These are phyloP conservation scores for Botrytis galanthina DNA, from an alignment of 2,329 filamentous ascomycete species.

Conservation along the genomic window DNA sequence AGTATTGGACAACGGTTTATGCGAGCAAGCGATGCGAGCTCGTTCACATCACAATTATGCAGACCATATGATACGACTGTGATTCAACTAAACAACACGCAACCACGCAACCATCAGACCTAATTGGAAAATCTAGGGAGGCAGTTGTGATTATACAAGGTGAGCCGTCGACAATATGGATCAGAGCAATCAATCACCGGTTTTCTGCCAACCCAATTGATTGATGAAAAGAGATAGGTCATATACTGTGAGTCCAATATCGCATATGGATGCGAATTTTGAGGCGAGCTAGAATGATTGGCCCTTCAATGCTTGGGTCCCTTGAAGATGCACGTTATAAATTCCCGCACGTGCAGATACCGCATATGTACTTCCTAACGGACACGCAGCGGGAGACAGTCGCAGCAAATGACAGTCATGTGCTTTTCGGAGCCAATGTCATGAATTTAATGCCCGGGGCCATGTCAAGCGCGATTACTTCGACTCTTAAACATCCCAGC, in stretches of 20 bases:
- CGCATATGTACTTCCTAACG: constrained; percentile 26
- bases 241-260: constrained; percentile 6
- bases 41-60: constrained; percentile 16
- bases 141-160: neutral
- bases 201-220: constrained; percentile 3
- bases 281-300: constrained; percentile 25
- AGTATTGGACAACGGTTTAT: constrained; percentile 11
- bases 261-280: constrained; percentile 24
- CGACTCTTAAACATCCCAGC: neutral
- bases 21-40: constrained; percentile 15
- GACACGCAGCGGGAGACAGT: constrained; percentile 27
- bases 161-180: constrained; percentile 3
- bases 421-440: constrained; percentile 24
- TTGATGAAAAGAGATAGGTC: constrained; percentile 23
- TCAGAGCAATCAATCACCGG: neutral
- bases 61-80: constrained; percentile 14
- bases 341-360: constrained; percentile 30
- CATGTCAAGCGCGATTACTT: constrained; percentile 9
- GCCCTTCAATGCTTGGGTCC: constrained; percentile 22
- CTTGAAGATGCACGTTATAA: constrained; percentile 23
- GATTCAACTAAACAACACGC: constrained; percentile 3
- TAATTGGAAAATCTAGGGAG: neutral
- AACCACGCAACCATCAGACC: neutral
- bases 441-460: neutral
- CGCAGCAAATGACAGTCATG: constrained; percentile 27